Base-by-base conservation (phyloP, 179 eudicot genomes). In the Vitellaria paradoxa region DNA sequence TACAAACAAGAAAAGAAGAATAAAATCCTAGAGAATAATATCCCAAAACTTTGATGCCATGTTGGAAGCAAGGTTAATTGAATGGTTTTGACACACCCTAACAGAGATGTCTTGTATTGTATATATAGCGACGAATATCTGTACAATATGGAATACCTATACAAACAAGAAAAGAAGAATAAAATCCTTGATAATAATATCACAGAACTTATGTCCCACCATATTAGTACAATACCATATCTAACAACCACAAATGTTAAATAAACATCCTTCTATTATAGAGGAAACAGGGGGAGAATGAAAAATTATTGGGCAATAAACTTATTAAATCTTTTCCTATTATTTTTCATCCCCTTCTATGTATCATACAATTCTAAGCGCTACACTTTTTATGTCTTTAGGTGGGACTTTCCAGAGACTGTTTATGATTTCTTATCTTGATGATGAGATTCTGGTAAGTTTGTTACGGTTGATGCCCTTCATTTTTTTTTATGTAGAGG, bases 401-500 rank as follows among this genome's bases (percentile, higher is more conserved):
- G 97, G 85, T 81, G 96, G 97, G 75, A 80, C 82, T 63, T 87
- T 82, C 65, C 87, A 92, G 84, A 93, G 97, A 76, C 64, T 91
- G 64, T 90, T 94, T 63, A 86, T 94, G 97, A 93, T 94, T 70
- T 94, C 97, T 52, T 94, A 94, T 82, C 94, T 94, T 73, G 98
- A 94, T 82, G 98, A 90, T 47, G 98, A 94, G 80, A 90, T 94
- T 66, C 85, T 94, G 82, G 97, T 94, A 86, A 87, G 92, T 87
- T 79, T 79, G 76, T 81, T 79, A 82, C 85, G 81, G 65, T 42
- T 72, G 37, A 61, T 74, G 55, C 14, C 62, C 57, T 82, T 79
- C 47, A 23, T n/a, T 57, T 64, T 57, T 64, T 30, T 30, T 20
- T 30, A 26, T 15, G 23, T 26, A 17, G 11, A 30, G 24, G 24